phyloP scores from a whole-genome alignment of 306 rosid genomes.

The Sindora glabra region DNA sequence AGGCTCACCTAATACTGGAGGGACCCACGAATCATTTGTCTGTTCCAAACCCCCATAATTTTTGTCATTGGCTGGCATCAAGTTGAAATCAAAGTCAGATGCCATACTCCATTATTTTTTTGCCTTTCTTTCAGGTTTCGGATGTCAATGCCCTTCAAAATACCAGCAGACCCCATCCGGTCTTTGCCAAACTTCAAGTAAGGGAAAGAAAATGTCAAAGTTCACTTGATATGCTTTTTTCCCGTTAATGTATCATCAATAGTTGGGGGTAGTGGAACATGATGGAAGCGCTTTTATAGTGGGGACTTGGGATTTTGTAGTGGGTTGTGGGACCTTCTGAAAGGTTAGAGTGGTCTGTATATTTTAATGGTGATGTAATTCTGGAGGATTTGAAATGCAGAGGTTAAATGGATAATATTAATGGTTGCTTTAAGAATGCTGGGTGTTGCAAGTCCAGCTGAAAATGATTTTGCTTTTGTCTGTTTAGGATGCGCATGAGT shows the following conservation, averaged over 20 bases:
- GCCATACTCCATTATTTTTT: slow-evolving; percentile 57
- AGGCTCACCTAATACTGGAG: slow-evolving; percentile 22
- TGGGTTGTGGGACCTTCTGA: slow-evolving; percentile 87
- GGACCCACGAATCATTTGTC: slow-evolving; percentile 46
- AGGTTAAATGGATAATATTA: slow-evolving; percentile 32
- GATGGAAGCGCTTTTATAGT: slow-evolving; percentile 56
- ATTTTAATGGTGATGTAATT: slow-evolving; percentile 28
- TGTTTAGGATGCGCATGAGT: slow-evolving; percentile 5
- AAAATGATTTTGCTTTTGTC: slow-evolving; percentile 33
- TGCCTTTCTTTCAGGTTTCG: slow-evolving; percentile 47
- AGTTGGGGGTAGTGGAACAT: slow-evolving; percentile 74
- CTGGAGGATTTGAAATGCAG: slow-evolving; percentile 28
- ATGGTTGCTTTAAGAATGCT: slow-evolving; percentile 44
- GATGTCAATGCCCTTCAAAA: slow-evolving; percentile 55
- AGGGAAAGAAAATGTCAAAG: slow-evolving; percentile 63
- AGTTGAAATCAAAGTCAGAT: slow-evolving; percentile 88
- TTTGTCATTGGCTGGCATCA: slow-evolving; percentile 42
- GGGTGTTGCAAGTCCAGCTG: slow-evolving; percentile 25
- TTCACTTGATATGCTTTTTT: slow-evolving; percentile 55
- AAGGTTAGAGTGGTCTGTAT: slow-evolving; percentile 36
- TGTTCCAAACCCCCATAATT: slow-evolving; percentile 36
- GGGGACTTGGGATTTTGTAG: slow-evolving; percentile 49
- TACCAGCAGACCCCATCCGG: slow-evolving; percentile 40
- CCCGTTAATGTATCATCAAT: slow-evolving; percentile 39
- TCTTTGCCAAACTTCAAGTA: slow-evolving; percentile 50